These are phyloP conservation scores for Prunus yedoensis DNA, from an alignment of 331 rosid genomes.

Conservation along the genomic window DNA sequence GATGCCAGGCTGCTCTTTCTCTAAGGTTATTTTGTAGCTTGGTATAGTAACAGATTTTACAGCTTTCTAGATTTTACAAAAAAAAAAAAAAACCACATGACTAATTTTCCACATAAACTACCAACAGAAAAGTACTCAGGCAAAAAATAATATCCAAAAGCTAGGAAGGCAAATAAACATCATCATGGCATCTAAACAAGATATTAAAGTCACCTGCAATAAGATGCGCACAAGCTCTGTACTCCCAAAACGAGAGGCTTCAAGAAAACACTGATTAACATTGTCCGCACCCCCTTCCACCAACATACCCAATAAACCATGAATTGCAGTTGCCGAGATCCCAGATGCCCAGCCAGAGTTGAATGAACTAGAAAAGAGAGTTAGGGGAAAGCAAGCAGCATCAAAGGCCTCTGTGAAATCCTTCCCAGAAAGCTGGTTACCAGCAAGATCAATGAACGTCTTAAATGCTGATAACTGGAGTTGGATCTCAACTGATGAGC, in stretches of 20 bases:
- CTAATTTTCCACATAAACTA: neutral
- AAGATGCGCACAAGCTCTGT: conserved; percentile 85
- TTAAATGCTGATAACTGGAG: conserved; percentile 82
- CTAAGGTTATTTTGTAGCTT: neutral
- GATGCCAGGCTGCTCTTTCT: neutral
- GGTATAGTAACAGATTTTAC: neutral
- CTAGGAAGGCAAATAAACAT: neutral
- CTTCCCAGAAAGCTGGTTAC: conserved; percentile 80
- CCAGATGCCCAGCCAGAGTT: conserved; percentile 86
- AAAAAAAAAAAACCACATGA: neutral
- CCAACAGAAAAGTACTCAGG: neutral
- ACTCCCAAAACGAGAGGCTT: conserved; percentile 93
- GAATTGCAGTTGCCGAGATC: conserved; percentile 73
- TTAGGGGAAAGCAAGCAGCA: conserved; percentile 88
- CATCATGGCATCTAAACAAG: neutral
- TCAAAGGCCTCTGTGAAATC: conserved; percentile 94
- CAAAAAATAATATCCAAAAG: neutral
- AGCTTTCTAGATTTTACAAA: neutral
- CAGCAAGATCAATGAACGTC: conserved; percentile 75
- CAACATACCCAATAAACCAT: conserved; percentile 74
- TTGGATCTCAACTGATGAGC: conserved; percentile 64
- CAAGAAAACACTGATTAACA: conserved; percentile 86
- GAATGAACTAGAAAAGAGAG: conserved; percentile 81
- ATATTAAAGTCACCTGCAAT: conserved; percentile 54
- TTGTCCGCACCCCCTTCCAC: conserved; percentile 96